Conservation (phyloP, 106 monocot genomes). For the Vanilla planifolia region DNA sequence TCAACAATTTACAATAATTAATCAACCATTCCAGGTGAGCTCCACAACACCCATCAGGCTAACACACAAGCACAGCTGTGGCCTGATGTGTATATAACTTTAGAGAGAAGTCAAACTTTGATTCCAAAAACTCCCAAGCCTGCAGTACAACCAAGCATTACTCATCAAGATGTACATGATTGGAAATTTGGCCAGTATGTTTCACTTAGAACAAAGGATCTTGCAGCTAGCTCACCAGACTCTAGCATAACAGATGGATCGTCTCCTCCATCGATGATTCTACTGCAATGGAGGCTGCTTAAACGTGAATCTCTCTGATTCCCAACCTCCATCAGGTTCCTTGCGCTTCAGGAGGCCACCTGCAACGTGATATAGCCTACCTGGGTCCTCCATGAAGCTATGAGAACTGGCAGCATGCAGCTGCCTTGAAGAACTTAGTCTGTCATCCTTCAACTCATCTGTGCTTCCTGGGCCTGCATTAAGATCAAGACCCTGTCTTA, state of each 20-base stretch:
- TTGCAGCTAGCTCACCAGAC: not conserved
- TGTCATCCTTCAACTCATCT: conserved; percentile 37
- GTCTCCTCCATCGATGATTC: not conserved
- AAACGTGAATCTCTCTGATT: conserved; percentile 43
- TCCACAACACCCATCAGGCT: not conserved
- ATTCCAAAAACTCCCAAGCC: not conserved
- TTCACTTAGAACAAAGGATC: not conserved
- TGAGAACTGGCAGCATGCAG: conserved; percentile 25
- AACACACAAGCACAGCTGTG: not conserved
- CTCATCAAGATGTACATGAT: not conserved
- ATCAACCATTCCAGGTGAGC: not conserved
- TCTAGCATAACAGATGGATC: not conserved
- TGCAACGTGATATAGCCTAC: conserved; percentile 27
- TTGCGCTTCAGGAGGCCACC: conserved; percentile 52
- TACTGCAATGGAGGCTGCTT: conserved; percentile 45
- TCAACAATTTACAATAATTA: not conserved
- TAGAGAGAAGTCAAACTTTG: not conserved
- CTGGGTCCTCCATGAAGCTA: conserved; percentile 43
- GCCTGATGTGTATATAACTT: not conserved
- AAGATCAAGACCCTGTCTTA: conserved; percentile 53
- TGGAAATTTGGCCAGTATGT: not conserved
- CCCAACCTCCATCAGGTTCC: conserved; percentile 70
- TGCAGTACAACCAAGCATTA: not conserved
- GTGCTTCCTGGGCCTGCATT: conserved; percentile 59
- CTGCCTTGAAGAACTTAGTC: conserved; percentile 25